Base-by-base conservation (phyloP, 2,329 filamentous ascomycete species). In the Aspergillus hortae region DNA sequence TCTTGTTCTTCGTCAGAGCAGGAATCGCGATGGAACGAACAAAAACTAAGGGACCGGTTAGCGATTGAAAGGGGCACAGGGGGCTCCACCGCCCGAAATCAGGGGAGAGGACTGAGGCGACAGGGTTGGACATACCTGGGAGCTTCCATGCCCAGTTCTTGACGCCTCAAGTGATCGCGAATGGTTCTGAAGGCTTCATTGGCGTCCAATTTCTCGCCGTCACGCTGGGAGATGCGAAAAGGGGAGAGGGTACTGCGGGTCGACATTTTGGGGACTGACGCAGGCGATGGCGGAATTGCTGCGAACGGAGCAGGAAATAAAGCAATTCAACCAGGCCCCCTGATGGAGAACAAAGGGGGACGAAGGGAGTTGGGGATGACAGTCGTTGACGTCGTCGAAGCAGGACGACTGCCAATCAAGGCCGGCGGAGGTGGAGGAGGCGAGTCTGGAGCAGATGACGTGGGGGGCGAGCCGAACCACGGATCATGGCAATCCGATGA, bases 101-200 rank as follows among this genome's bases (percentile, higher is more conserved):
- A 19, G 19, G 19, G 19, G 19, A 19, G 19, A 19, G 19, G 19
- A 19, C 19, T 3, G 19, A 19, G 19, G 3, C 19, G 19, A 19
- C 19, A 19, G 19, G 19, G 35, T 23, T 23, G 23, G 23, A 55
- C 61, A 12, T 61, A 66, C 64, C 61, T 66, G 10, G 67, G 67
- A 30, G 65, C 61, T 48, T 67, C 60, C 56, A 65, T 67, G 36
- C 65, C 68, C 51, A 64, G 58, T 53, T 71, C 69, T 53, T 67
- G 69, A 44, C 68, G 67, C 46, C 61, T 62, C 35, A 73, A 56
- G 43, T 67, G 65, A 30, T 67, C 67, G 33, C 69, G 61, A 49
- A 72, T 60, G 6, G 63, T 59, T 15, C 53, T 56, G 46, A 73
- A 73, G 19, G 66, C 61, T 41, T 70, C 64, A 60, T 71, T 72